Base-by-base conservation (phyloP, 2,329 filamentous ascomycete species). In the Didymella pinodella region DNA sequence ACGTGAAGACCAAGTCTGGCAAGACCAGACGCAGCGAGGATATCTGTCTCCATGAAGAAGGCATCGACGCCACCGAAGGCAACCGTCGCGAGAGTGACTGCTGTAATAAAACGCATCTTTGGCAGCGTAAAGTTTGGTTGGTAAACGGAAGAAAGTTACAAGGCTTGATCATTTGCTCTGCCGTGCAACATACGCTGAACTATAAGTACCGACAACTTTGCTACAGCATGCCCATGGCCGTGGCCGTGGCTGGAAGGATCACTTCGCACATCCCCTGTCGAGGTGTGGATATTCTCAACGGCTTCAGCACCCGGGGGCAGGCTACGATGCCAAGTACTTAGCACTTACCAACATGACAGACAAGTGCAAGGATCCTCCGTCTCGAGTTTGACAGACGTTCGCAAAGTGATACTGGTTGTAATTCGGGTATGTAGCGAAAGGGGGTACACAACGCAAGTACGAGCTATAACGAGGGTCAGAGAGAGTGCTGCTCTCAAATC, bases 1-100 rank as follows among this genome's bases (percentile, higher is more conserved):
- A 72, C 57, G 45, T 76, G 68, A 8, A 68, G 46, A 6, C 68
- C 73, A 12, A 79, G 65, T 38, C 76, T 78, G n/a, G 70, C 45
- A 11, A 77, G 54, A 6, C 71, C 76, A 29, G 70, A 61, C 7
- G 70, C 71, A 36, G 76, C 76, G 14, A 79, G 60, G 2, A 67
- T 49, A 64, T 80, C 77, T 2, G 70, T 75, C 53, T 69, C 62
- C 14, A 68, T 53, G 29, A 61, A 54, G 4, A 48, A 44, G 6
- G 48, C 48, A 18, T 36, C n/a, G 16, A 28, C 29, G 4, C 43
- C 29, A 18, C 47, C 16, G 5, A 48, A 25, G n/a, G 11, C n/a
- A 20, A 8, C 36, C 7, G n/a, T 8, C 8, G 36, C 36, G 12
- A 38, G 8, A 38, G 14, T 7, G 20, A 8, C 36, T 38, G n/a